Evolutionary conservation across 768 basidiomycete genomes (phyloP).

Genomic region (Dentipellis fragilis): DNA sequence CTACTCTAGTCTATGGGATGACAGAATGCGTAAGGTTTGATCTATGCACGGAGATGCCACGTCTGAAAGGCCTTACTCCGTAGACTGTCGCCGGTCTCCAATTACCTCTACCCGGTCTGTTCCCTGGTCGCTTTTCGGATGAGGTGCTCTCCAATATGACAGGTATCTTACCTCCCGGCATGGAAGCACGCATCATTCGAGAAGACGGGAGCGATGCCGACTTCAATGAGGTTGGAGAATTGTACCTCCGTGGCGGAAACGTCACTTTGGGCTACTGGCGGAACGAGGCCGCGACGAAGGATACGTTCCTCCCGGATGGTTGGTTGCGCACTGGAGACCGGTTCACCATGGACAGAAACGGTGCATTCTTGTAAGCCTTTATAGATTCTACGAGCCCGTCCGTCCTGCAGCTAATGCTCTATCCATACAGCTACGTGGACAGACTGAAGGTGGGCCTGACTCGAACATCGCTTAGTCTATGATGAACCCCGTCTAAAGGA

Average conservation of each 20-base stretch:
- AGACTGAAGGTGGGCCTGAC: slow-evolving; percentile 52
- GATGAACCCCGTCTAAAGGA: slow-evolving; percentile 35
- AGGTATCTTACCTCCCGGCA: slow-evolving; percentile 53
- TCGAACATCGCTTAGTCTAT: neutral
- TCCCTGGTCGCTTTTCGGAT: neutral
- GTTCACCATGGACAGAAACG: slow-evolving; percentile 49
- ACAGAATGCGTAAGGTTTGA: slow-evolving; percentile 1
- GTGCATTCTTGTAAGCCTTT: slow-evolving; percentile 52
- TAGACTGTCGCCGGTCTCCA: neutral
- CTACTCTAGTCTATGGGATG: slow-evolving; percentile 44
- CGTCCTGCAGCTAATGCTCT: neutral
- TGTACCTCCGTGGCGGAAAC: slow-evolving; percentile 47
- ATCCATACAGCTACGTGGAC: slow-evolving; percentile 54
- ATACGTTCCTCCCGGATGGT: slow-evolving; percentile 55
- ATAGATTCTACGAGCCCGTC: neutral
- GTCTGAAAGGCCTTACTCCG: no score
- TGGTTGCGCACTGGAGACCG: slow-evolving; percentile 74
- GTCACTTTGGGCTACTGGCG: slow-evolving; percentile 65
- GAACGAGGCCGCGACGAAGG: slow-evolving; percentile 53
- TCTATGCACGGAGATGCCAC: neutral
- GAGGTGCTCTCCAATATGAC: slow-evolving; percentile 22
- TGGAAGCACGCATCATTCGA: slow-evolving; percentile 50
- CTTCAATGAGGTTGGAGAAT: slow-evolving; percentile 53
- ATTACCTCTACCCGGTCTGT: neutral
- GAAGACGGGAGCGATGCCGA: slow-evolving; percentile 49